Evolutionary conservation across 495 filamentous ascomycete species (phyloP).

Genomic region (Penicillium mononematosum): DNA sequence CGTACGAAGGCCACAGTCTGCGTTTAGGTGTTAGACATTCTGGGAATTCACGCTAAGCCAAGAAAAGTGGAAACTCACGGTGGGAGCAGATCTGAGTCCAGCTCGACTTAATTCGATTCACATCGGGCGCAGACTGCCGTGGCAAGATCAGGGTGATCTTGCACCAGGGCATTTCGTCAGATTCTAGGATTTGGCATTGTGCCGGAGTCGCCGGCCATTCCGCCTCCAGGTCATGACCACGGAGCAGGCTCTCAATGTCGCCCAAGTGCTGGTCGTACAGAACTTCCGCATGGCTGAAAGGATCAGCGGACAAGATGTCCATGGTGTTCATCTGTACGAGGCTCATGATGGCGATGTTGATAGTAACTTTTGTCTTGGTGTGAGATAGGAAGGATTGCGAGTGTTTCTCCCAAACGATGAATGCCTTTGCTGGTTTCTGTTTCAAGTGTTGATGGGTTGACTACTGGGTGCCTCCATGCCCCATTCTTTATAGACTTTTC

Average conservation of each 20-base stretch:
- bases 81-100: slow-evolving; percentile 4
- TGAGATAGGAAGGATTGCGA: not conserved
- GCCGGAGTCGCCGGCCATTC: slow-evolving; percentile 4
- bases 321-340: not conserved
- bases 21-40: not conserved
- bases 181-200: slow-evolving; percentile 2
- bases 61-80: not conserved
- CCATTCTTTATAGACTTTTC: not conserved
- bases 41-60: no score
- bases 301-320: not conserved
- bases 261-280: slow-evolving; percentile 2
- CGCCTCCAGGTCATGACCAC: not conserved
- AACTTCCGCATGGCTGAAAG: slow-evolving; percentile 5
- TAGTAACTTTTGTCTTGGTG: not conserved
- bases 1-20: slow-evolving; percentile 4
- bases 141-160: slow-evolving; percentile 6
- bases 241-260: not conserved
- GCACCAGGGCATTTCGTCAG: slow-evolving; percentile 4
- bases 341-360: not conserved
- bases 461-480: not conserved
- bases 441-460: slow-evolving; percentile 1
- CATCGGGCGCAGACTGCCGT: not conserved
- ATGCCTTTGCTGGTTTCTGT: not conserved
- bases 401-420: not conserved
- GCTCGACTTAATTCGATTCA: slow-evolving; percentile 3